phyloP scores from a whole-genome alignment of 2,329 filamentous ascomycete species.

The Dothideomycetidae sp. region DNA sequence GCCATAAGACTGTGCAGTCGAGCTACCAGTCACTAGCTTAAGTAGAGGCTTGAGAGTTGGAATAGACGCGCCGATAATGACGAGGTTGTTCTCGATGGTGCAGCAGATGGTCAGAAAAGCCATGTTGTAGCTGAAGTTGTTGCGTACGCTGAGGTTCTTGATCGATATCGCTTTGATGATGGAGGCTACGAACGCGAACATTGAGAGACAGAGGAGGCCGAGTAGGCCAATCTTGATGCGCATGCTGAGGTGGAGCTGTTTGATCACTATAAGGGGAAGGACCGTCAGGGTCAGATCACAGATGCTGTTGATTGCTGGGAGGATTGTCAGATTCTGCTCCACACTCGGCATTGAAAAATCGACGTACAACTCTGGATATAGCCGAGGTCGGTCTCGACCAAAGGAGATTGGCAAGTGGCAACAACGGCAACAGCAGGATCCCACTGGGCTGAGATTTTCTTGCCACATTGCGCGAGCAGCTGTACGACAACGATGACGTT shows the following conservation, averaged over 20 bases:
- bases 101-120: not conserved
- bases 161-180: not conserved
- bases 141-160: not conserved
- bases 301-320: constrained; percentile 18
- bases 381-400: constrained; percentile 13
- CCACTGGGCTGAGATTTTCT: constrained; percentile 14
- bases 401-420: constrained; percentile 14
- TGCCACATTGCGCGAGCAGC: constrained; percentile 18
- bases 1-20: not conserved
- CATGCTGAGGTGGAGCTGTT: constrained; percentile 16
- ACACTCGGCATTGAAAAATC: not conserved
- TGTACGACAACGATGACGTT: constrained; percentile 16
- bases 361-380: constrained; percentile 13
- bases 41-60: constrained; percentile 19
- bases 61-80: constrained; percentile 20
- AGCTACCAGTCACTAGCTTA: constrained; percentile 5
- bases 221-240: constrained; percentile 17
- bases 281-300: constrained; percentile 20
- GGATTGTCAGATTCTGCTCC: constrained; percentile 14
- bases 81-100: constrained; percentile 23
- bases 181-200: not conserved
- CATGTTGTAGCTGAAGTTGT: not conserved
- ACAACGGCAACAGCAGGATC: constrained; percentile 5
- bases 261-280: constrained; percentile 19
- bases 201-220: constrained; percentile 15